phyloP scores from a whole-genome alignment of 805 yeast genomes.

The Myxozyma neglecta region DNA sequence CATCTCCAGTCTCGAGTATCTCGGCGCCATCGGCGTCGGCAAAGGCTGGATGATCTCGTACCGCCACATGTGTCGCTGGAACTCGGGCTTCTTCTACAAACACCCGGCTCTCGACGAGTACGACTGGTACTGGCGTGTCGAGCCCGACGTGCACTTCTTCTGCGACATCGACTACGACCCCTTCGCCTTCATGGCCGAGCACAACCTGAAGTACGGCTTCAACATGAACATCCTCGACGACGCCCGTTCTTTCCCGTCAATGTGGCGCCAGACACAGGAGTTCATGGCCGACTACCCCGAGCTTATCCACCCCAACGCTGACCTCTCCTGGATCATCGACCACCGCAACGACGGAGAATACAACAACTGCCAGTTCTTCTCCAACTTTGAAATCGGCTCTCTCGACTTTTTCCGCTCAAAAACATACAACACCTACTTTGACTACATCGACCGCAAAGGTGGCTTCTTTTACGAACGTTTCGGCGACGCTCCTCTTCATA shows the following conservation, averaged over 20 bases:
- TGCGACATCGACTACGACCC: constrained; percentile 81
- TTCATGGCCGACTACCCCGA: constrained; percentile 51
- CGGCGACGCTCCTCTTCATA: constrained; percentile 78
- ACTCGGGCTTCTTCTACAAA: constrained; percentile 69
- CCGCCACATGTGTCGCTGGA: constrained; percentile 79
- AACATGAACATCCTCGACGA: constrained; percentile 33
- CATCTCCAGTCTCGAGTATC: constrained; percentile 30
- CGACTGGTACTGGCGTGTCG: constrained; percentile 88
- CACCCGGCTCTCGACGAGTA: constrained; percentile 58
- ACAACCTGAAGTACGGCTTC: constrained; percentile 60
- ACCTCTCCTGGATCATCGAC: constrained; percentile 40
- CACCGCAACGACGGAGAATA: constrained; percentile 63
- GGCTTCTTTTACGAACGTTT: constrained; percentile 75
- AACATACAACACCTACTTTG: constrained; percentile 56
- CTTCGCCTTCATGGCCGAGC: constrained; percentile 76
- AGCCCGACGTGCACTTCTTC: constrained; percentile 74
- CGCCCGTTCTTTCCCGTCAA: constrained; percentile 46
- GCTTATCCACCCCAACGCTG: constrained; percentile 55
- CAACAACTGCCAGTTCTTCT: constrained; percentile 81
- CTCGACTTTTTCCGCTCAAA: constrained; percentile 59
- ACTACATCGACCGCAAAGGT: constrained; percentile 57
- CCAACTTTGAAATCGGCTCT: constrained; percentile 66
- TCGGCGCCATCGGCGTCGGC: constrained; percentile 47
- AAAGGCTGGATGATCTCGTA: constrained; percentile 64
- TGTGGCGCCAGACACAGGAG: constrained; percentile 58